Conservation (phyloP, 495 filamentous ascomycete genomes). For the Xylaria castorea region DNA sequence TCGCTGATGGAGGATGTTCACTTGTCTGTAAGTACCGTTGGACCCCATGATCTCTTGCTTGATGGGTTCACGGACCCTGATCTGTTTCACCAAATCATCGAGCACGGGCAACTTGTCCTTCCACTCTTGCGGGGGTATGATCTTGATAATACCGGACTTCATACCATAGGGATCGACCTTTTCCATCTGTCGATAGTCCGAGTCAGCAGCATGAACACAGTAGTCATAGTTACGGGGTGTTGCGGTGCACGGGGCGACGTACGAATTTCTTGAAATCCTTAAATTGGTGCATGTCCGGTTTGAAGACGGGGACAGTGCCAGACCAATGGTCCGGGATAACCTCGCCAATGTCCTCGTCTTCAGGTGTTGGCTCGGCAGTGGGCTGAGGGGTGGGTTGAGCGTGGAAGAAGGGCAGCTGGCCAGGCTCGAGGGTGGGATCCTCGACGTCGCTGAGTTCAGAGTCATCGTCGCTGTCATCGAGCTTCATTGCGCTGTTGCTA, state of each 20-base stretch:
- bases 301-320: constrained; percentile 89
- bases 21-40: constrained; percentile 91
- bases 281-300: constrained; percentile 94
- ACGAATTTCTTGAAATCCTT: constrained; percentile 84
- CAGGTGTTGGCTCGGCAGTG: constrained; percentile 41
- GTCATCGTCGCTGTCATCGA: constrained; percentile 55
- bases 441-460: constrained; percentile 66
- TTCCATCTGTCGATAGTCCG: constrained; percentile 58
- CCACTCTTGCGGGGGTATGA: constrained; percentile 95
- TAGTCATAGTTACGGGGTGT: constrained; percentile 6
- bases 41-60: constrained; percentile 96
- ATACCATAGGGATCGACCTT: constrained; percentile 94
- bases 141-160: constrained; percentile 95
- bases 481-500: constrained; percentile 57
- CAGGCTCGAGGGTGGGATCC: constrained; percentile 43
- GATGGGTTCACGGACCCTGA: constrained; percentile 95
- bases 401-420: constrained; percentile 35
- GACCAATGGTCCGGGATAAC: constrained; percentile 86
- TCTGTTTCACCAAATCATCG: constrained; percentile 85
- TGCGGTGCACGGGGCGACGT: constrained; percentile 35
- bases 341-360: constrained; percentile 75
- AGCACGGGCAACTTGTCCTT: constrained; percentile 76
- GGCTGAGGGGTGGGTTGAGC: constrained; percentile 25
- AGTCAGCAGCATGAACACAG: constrained; percentile 19
- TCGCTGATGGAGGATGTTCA: constrained; percentile 93